These are phyloP conservation scores for Ustilago loliicola DNA, from an alignment of 1,284 basidiomycete species.

Conservation along the genomic window DNA sequence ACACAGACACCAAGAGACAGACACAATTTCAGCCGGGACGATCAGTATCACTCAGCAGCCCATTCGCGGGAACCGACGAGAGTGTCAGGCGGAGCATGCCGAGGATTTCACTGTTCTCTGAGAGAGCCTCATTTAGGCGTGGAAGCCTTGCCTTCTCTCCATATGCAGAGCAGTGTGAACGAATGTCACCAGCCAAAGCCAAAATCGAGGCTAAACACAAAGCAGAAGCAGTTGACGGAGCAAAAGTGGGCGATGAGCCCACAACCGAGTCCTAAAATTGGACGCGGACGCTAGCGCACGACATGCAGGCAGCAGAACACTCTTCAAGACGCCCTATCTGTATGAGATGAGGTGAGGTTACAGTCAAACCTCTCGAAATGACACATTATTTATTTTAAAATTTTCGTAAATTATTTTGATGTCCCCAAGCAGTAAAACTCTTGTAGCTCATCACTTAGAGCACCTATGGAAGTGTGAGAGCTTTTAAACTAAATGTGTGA, in stretches of 20 bases:
- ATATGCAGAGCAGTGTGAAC: neutral
- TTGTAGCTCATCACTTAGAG: neutral
- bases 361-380: too few species aligned
- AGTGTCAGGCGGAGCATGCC: neutral
- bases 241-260: neutral
- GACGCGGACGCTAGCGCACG: slow-evolving; percentile 8
- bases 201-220: neutral
- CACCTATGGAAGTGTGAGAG: too few species aligned
- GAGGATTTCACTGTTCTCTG: too few species aligned
- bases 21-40: slow-evolving; percentile 11
- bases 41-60: too few species aligned
- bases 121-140: slow-evolving; percentile 12
- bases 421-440: too few species aligned
- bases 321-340: neutral
- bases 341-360: too few species aligned
- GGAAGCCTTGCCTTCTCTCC: slow-evolving; percentile 4
- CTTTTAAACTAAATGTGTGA: too few species aligned
- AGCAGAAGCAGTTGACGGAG: neutral
- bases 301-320: neutral
- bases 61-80: too few species aligned
- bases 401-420: too few species aligned
- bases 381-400: too few species aligned
- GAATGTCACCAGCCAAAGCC: neutral
- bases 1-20: neutral
- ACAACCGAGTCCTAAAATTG: slow-evolving; percentile 10